Conservation (phyloP, 2,329 filamentous ascomycete genomes). For the Paecilomyces sp. region DNA sequence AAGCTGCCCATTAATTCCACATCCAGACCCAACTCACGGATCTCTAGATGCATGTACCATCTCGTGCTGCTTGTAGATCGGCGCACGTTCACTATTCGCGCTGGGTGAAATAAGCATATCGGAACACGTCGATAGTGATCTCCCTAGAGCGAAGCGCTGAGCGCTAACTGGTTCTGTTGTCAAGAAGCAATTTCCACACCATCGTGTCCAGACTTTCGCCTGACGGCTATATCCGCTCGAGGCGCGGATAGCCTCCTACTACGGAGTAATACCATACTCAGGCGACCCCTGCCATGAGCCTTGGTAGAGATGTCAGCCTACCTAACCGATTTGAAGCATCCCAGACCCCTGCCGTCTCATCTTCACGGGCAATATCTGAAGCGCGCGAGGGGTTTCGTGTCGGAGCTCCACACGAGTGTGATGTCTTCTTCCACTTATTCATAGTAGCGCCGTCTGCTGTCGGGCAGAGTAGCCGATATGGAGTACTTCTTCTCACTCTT, state of each 20-base stretch:
- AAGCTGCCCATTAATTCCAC: background rate
- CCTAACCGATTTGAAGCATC: background rate
- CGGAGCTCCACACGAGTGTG: background rate
- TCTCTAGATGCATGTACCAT: background rate
- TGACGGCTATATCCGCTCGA: background rate
- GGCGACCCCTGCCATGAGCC: background rate
- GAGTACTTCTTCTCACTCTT: constrained; percentile 6
- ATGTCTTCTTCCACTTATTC: background rate
- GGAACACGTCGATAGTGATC: background rate
- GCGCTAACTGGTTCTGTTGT: background rate
- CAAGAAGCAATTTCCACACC: background rate
- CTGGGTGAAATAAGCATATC: constrained; percentile 15
- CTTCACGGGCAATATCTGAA: background rate
- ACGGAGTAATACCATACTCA: background rate
- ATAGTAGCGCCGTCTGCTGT: constrained; percentile 11
- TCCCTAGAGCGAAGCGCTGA: background rate
- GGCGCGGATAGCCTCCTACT: background rate
- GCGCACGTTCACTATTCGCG: constrained; percentile 13
- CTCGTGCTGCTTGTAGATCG: background rate
- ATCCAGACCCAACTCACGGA: background rate
- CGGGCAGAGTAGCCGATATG: constrained; percentile 8
- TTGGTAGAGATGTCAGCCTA: background rate
- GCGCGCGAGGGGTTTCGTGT: background rate
- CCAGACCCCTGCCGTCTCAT: background rate
- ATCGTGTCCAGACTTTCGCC: background rate